Conservation (phyloP, 352 stramenopile species). For the Hyaloperonospora brassicae region DNA sequence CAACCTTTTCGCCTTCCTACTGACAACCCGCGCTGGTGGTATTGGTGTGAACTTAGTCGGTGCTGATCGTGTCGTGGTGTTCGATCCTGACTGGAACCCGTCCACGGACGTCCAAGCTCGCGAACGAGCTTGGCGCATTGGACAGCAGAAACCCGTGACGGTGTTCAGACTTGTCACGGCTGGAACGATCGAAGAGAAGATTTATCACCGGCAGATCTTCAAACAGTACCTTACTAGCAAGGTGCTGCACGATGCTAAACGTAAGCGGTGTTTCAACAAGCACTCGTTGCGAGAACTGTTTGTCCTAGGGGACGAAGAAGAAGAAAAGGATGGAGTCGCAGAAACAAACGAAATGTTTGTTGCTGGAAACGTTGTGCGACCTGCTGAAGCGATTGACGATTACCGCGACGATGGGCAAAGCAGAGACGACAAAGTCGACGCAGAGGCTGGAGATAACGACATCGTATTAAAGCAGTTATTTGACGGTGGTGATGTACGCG, state of each 20-base stretch:
- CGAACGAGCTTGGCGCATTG: slow-evolving; percentile 95
- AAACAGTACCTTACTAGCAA: slow-evolving; percentile 98
- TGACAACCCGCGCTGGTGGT: slow-evolving; percentile 89
- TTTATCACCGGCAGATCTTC: slow-evolving; percentile 99
- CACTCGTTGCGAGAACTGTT: slow-evolving; percentile 95
- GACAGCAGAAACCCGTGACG: slow-evolving; percentile 80
- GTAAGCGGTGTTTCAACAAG: slow-evolving; percentile 95
- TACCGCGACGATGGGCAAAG: slow-evolving; percentile 17
- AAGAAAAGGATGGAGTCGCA: slow-evolving; percentile 53
- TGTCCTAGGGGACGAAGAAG: slow-evolving; percentile 65
- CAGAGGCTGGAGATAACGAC: slow-evolving; percentile 56
- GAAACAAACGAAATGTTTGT: slow-evolving; percentile 91
- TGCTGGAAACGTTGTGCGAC: slow-evolving; percentile 73
- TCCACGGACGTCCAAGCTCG: slow-evolving; percentile 93
- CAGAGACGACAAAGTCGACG: slow-evolving; percentile 2
- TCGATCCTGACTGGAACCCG: slow-evolving; percentile 99
- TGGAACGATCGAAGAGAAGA: slow-evolving; percentile 99
- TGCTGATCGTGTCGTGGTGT: slow-evolving; percentile 94
- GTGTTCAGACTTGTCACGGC: slow-evolving; percentile 91
- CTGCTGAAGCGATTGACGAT: slow-evolving; percentile 31
- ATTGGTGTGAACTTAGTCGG: slow-evolving; percentile 95
- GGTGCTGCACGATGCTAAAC: slow-evolving; percentile 94
- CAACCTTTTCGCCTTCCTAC: slow-evolving; percentile 67
- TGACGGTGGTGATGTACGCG: slow-evolving; percentile 84
- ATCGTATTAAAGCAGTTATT: slow-evolving; percentile 88